Conservation (phyloP, 345 rosid species). For the Turritis glabra region DNA sequence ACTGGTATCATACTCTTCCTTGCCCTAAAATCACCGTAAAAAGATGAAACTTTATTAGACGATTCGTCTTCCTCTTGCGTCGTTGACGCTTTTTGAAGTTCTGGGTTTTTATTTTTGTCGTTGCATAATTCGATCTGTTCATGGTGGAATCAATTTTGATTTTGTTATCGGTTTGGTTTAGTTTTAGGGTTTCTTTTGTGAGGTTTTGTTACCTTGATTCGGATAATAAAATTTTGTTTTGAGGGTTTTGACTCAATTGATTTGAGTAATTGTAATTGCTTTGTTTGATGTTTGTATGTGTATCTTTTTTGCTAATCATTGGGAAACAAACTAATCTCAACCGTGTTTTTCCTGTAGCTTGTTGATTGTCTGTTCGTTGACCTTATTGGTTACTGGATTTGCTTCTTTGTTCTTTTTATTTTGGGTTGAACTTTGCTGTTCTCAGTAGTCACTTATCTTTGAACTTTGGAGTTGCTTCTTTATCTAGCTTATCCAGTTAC, state of each 20-base stretch:
- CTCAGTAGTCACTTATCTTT: no score
- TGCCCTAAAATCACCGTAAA: not conserved
- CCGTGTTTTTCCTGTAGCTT: no score
- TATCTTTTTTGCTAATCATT: no score
- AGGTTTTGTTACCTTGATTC: not conserved
- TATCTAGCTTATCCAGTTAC: no score
- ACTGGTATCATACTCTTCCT: slow-evolving; percentile 42
- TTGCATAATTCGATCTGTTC: slow-evolving; percentile 8
- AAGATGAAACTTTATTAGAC: not conserved
- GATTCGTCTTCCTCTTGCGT: not conserved
- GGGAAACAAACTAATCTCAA: no score
- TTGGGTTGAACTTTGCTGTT: no score
- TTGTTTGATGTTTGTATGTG: no score
- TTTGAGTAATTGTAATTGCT: not conserved
- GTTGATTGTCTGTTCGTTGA: no score
- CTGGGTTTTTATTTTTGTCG: not conserved
- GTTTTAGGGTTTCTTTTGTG: not conserved
- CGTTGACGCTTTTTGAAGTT: not conserved
- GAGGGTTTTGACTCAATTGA: not conserved
- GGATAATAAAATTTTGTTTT: not conserved
- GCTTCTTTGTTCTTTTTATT: no score
- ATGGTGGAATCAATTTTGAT: not conserved
- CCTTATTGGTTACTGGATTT: no score
- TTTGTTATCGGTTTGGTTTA: not conserved
- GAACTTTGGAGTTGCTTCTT: no score